These are phyloP conservation scores for Cutaneotrichosporon curvatum DNA, from an alignment of 1,284 basidiomycete genomes.

Conservation along the genomic window DNA sequence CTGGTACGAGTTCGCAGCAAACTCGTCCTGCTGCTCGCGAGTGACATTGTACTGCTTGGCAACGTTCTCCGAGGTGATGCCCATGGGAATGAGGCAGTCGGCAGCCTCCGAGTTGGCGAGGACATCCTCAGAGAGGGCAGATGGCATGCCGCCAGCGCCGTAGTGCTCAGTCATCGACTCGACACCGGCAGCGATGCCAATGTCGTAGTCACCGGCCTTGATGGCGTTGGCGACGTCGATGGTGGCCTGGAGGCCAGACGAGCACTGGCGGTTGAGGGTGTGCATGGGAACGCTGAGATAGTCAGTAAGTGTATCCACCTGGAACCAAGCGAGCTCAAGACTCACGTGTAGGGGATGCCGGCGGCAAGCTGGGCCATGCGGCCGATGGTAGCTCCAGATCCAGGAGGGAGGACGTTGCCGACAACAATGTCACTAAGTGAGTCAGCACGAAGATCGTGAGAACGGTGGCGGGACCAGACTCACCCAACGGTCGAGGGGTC, in stretches of 20 bases:
- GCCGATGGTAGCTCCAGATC: constrained; percentile 81
- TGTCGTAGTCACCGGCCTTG: constrained; percentile 71
- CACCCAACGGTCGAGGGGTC: constrained; percentile 43
- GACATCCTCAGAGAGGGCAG: constrained; percentile 72
- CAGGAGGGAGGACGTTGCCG: constrained; percentile 88
- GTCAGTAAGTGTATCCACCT: constrained; percentile 1
- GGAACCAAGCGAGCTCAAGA: no score
- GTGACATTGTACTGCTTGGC: constrained; percentile 72
- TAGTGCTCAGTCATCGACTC: constrained; percentile 91
- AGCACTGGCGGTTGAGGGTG: constrained; percentile 93
- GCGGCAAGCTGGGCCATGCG: constrained; percentile 90
- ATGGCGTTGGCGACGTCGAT: constrained; percentile 89
- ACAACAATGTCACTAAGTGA: constrained; percentile 78
- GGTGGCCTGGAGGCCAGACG: constrained; percentile 80
- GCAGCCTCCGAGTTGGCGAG: constrained; percentile 70
- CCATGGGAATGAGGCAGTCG: constrained; percentile 89
- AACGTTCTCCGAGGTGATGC: constrained; percentile 94
- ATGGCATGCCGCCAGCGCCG: constrained; percentile 63
- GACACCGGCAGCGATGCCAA: constrained; percentile 91
- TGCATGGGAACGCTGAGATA: constrained; percentile 58
- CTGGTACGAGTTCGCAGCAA: constrained; percentile 71
- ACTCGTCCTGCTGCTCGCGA: constrained; percentile 75
- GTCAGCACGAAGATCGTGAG: neutral
- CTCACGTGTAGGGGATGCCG: constrained; percentile 72
- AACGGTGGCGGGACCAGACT: constrained; percentile 8